Conservation (phyloP, 495 filamentous ascomycete genomes). For the Penicillium odoratum region DNA sequence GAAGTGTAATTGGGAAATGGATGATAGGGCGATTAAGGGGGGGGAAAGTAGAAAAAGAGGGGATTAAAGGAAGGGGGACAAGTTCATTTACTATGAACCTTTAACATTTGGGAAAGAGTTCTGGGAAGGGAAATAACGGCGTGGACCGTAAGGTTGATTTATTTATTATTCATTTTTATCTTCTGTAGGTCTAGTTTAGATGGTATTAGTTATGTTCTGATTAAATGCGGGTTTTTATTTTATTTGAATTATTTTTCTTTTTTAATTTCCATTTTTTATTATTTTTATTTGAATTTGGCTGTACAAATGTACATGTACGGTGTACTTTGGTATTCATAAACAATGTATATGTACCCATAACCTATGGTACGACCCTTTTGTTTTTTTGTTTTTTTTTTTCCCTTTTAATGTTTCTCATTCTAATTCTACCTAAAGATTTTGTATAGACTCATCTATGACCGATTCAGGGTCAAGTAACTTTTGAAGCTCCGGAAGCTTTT, state of each 20-base stretch:
- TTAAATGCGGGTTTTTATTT: background rate
- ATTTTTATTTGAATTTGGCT: slow-evolving; percentile 3
- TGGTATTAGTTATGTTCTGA: slow-evolving; percentile 1
- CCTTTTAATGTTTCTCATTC: too few relatives aligned
- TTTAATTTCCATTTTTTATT: slow-evolving; percentile 6
- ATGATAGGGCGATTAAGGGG: slow-evolving; percentile 3
- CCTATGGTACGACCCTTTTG: background rate
- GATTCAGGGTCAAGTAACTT: background rate
- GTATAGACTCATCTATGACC: background rate
- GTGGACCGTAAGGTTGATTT: slow-evolving; percentile 16
- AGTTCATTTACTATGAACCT: background rate
- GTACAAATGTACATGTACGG: background rate
- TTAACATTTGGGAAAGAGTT: slow-evolving; percentile 1
- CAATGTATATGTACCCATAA: background rate
- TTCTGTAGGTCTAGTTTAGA: background rate
- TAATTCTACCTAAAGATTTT: too few relatives aligned
- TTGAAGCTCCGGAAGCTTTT: background rate
- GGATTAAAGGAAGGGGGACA: slow-evolving; percentile 9
- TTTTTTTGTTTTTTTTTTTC: background rate
- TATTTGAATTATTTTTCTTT: too few relatives aligned
- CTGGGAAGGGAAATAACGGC: slow-evolving; percentile 29
- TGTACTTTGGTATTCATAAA: background rate
- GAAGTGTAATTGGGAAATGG: slow-evolving; percentile 1
- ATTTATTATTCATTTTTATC: background rate
- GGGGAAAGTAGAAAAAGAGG: background rate